These are phyloP conservation scores for Cryptosporidium meleagridis DNA, from an alignment of 169 alveolate species.

Conservation along the genomic window DNA sequence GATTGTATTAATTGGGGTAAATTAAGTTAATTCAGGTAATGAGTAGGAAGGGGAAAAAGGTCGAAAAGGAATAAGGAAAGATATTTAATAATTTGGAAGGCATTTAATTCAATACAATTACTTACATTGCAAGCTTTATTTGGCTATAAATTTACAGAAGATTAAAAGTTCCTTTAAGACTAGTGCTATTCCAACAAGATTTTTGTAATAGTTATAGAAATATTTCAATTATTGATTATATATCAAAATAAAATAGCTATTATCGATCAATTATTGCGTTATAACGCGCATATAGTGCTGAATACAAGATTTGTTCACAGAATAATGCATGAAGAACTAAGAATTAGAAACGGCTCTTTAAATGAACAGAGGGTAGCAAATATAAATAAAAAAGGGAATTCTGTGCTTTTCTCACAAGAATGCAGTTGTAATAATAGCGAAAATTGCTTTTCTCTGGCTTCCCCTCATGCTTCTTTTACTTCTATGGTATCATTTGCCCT, in stretches of 20 bases:
- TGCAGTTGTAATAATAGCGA: slow-evolving; percentile 66
- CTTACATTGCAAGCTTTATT: neutral
- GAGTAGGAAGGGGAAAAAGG: slow-evolving; percentile 24
- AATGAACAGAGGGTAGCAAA: neutral
- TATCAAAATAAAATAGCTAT: neutral
- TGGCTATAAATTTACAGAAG: neutral
- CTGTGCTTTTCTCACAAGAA: slow-evolving; percentile 3
- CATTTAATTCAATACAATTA: neutral
- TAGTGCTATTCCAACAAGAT: neutral
- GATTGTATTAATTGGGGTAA: neutral
- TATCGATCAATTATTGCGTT: neutral
- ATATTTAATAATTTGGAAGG: neutral
- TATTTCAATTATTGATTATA: neutral
- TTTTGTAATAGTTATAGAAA: neutral
- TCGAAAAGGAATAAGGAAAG: slow-evolving; percentile 5
- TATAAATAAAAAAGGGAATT: neutral
- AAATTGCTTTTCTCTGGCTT: slow-evolving; percentile 22
- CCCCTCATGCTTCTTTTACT: slow-evolving; percentile 13
- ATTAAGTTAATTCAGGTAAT: neutral
- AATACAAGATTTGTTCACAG: neutral
- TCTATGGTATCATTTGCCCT: slow-evolving; percentile 61
- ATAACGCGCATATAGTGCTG: neutral
- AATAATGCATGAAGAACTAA: slow-evolving; percentile 65
- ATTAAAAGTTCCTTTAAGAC: neutral
- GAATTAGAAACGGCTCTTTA: neutral